Evolutionary conservation across 768 basidiomycete species (phyloP).

Genomic region (Serendipita sp.): DNA sequence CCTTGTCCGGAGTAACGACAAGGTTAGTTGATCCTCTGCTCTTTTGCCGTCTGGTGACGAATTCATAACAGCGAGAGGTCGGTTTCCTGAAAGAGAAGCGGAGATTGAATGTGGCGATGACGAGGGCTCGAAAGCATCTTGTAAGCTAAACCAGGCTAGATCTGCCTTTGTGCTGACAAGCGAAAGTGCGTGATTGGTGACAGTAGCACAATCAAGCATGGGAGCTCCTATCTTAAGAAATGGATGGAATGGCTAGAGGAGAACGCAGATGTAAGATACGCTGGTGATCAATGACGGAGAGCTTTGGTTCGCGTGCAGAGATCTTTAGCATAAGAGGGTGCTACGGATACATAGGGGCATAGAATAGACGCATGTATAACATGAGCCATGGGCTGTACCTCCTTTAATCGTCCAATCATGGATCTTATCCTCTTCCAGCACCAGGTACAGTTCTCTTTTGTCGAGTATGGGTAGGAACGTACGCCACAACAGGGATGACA

Average conservation of each 20-base stretch:
- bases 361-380: not conserved
- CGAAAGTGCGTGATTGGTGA: constrained; percentile 85
- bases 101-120: constrained; percentile 89
- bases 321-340: not conserved
- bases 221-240: constrained; percentile 65
- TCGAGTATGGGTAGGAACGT: constrained; percentile 41
- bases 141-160: constrained; percentile 30
- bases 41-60: not conserved
- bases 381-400: not conserved
- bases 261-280: constrained; percentile 82
- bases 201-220: constrained; percentile 77
- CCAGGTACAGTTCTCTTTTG: constrained; percentile 72
- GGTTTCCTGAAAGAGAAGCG: constrained; percentile 91
- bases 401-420: not conserved
- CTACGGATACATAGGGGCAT: not conserved
- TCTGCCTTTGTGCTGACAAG: constrained; percentile 10
- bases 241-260: constrained; percentile 88
- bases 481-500: constrained; percentile 49
- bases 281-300: constrained; percentile 27
- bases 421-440: constrained; percentile 35
- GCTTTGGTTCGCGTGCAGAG: not conserved
- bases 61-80: constrained; percentile 50
- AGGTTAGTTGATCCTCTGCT: constrained; percentile 26
- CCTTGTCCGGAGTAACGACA: constrained; percentile 83
- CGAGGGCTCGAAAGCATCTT: constrained; percentile 73